A percentile compares a stretch with the other conserved stretches of the same genome.
These are phyloP conservation scores for Coprinopsis marcescibilis DNA, from an alignment of 768 basidiomycete genomes.

Conservation along the genomic window DNA sequence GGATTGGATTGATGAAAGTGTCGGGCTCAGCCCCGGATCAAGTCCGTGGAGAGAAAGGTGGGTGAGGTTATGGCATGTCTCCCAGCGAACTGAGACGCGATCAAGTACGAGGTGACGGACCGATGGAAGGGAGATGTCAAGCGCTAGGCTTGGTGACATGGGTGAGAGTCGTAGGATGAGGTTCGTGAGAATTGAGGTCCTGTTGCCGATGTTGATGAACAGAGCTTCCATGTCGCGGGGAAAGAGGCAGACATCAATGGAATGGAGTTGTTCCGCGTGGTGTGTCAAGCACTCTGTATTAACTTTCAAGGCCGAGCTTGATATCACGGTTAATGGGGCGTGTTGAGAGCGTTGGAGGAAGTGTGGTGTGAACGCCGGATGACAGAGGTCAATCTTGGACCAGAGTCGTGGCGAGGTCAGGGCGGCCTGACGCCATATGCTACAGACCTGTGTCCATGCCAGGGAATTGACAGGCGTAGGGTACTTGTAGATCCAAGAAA, in stretches of 20 bases:
- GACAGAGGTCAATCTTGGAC: constrained; percentile 33
- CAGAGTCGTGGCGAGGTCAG: constrained; percentile 32
- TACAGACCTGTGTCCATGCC: constrained; percentile 38
- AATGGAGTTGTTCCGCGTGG: constrained; percentile 25
- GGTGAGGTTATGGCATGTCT: constrained; percentile 25
- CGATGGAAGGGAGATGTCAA: constrained; percentile 21
- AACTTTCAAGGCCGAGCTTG: constrained; percentile 23
- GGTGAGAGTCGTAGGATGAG: constrained; percentile 32
- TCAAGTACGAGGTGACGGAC: constrained; percentile 29
- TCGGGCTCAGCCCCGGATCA: constrained; percentile 24
- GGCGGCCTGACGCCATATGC: constrained; percentile 30
- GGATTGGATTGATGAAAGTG: constrained; percentile 26
- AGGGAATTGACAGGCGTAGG: constrained; percentile 19
- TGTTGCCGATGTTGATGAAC: constrained; percentile 19
- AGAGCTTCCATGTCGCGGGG: constrained; percentile 28
- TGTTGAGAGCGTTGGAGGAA: constrained; percentile 30
- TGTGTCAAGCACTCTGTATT: constrained; percentile 20
- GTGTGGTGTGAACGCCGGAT: constrained; percentile 26
- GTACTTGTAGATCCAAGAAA: constrained; percentile 27
- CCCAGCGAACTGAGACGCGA: constrained; percentile 30
- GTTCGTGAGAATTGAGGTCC: constrained; percentile 17
- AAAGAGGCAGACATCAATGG: constrained; percentile 32
- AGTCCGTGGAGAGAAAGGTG: constrained; percentile 31
- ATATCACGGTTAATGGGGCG: constrained; percentile 31
- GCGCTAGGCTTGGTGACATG: constrained; percentile 19